Evolutionary conservation across 2,329 filamentous ascomycete genomes (phyloP), one percentile per base, ranked within the genome.

Genomic region (Cladophialophora bantiana): DNA sequence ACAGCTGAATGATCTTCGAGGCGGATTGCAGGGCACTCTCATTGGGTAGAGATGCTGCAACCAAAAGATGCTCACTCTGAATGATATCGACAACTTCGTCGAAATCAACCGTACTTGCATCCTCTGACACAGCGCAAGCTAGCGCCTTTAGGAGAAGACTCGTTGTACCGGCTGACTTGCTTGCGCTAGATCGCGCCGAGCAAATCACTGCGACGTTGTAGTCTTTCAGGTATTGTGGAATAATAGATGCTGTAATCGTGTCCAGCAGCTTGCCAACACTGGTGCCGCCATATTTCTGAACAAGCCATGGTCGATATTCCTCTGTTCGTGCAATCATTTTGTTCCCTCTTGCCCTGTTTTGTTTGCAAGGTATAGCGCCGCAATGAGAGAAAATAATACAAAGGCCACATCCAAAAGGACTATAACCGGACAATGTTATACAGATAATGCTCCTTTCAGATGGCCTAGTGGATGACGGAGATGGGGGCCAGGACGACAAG

Each of bases 201-300:
- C 61, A 63, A 10, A 63, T 38, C 12, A 63, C 61, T 12, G 61
- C 61, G 20, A 63, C 50, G 13, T 50, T 57, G 53, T 50, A 42
- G 10, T 42, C 40, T 12, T 34, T 12, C 50, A 57, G 36, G 38
- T 63, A 63, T 36, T 53, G n/a, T 38, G 61, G 61, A 12, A 63
- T 52, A 38, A 63, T 63, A 4, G 35, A 35, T 10, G 36, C 52
- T 45, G 61, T 63, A 4, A 63, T 63, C 4, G 61, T 57, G 42
- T 26, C n/a, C 15, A 63, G 38, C 52, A 63, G 36, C 32, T 63
- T 63, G 36, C 61, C 61, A 7, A 63, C 61, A 58, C 61, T 63
- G 38, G 61, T 63, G 20, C 61, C 61, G 20, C 61, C 61, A 34
- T 63, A 63, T 42, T 63, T 63, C 40, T 63, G 61, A 31, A 63